phyloP scores from a whole-genome alignment of 768 basidiomycete species.

The Galerina marginata region DNA sequence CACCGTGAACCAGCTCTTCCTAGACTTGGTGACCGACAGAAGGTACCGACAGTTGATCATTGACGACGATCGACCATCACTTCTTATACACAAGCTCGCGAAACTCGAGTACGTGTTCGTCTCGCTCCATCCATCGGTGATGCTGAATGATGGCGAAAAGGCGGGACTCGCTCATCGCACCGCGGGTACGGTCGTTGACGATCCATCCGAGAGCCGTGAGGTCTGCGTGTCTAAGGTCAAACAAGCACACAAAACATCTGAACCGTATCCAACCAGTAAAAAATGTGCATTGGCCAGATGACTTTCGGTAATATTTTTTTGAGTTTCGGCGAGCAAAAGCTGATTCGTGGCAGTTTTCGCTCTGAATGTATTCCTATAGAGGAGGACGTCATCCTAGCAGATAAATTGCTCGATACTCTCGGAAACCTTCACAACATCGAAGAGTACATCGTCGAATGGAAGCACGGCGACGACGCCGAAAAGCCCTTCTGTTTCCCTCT shows the following conservation, averaged over 20 bases:
- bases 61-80: slow-evolving; percentile 21
- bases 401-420: slow-evolving; percentile 19
- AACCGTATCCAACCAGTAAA: slow-evolving; percentile 4
- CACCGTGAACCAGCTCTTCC: slow-evolving; percentile 22
- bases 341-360: background rate
- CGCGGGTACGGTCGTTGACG: slow-evolving; percentile 21
- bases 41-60: slow-evolving; percentile 23
- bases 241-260: slow-evolving; percentile 3
- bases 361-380: slow-evolving; percentile 3
- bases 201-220: slow-evolving; percentile 26
- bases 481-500: slow-evolving; percentile 21
- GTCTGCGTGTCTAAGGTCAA: slow-evolving; percentile 26
- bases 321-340: too few relatives aligned
- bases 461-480: slow-evolving; percentile 13
- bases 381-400: slow-evolving; percentile 21
- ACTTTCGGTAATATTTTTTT: slow-evolving; percentile 16
- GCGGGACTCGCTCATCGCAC: background rate
- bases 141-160: too few relatives aligned
- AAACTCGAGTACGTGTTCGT: slow-evolving; percentile 23
- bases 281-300: slow-evolving; percentile 17
- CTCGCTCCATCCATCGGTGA: background rate
- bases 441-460: slow-evolving; percentile 22
- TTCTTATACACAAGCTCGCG: slow-evolving; percentile 10
- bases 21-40: slow-evolving; percentile 20
- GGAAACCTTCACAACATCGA: slow-evolving; percentile 11